Base-by-base conservation (phyloP, 257 asterid genomes). In the Prunella vulgaris region DNA sequence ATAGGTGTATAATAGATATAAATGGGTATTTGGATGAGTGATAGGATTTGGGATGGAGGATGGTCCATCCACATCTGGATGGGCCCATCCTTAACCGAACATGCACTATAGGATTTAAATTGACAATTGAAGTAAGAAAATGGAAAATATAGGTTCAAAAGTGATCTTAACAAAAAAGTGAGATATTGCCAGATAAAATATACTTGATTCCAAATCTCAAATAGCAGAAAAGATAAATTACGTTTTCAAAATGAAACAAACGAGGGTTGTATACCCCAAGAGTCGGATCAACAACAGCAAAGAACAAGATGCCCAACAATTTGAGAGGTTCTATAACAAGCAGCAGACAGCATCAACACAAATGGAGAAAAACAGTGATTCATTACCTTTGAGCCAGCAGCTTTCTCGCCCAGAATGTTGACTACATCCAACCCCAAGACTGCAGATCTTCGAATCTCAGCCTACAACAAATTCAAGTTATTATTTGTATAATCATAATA, bases 371-470 rank as follows among this genome's bases (percentile, higher is more conserved):
- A 57, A 37, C 62, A 63, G 66, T 30, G 10, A 54, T 2, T 60
- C 24, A 73, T 58, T 74, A 87, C 99, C 96, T 83, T 85, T 13
- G 91, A 81, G 66, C 87, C 84, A 80, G 69, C 74, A 74, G 80
- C 83, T 74, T 87, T 85, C 74, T 84, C 87, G 32, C 59, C 82
- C 71, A 83, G 68, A 73, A 91, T 73, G 60, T 76, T 79, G 68
- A 14, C 77, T 13, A 74, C 85, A 77, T 89, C 90, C 83, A 91
- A 74, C 71, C 86, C 83, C 68, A 72, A 52, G 42, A 94, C 69
- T 25, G 90, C 91, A 38, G 87, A 83, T 79, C 83, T 85, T 27
- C 99, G 91, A 59, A 89, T 81, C 77, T 78, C 88, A 46, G 94
- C 87, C 99, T 93, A 84, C 32, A 60, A 62, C 13, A 56, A 78